Percentiles rank a stretch among this genome's conserved stretches.
phyloP scores from a whole-genome alignment of 805 yeast genomes.

The Isabelozyma pseudorhagii region DNA sequence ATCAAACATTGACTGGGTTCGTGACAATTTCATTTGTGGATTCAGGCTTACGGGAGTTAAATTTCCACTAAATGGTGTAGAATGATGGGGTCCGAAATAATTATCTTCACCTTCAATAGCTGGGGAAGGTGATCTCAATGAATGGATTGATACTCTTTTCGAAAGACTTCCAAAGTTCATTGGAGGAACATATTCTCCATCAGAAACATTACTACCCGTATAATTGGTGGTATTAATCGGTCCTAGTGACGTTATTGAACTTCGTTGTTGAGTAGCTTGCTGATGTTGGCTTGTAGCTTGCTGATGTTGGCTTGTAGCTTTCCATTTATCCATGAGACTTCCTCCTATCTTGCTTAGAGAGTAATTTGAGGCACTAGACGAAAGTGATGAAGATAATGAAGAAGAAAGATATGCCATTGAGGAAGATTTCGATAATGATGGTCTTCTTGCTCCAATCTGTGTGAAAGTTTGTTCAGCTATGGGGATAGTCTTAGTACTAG shows the following conservation, averaged over 20 bases:
- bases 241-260: background rate
- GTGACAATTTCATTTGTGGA: conserved; percentile 19
- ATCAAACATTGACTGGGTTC: conserved; percentile 37
- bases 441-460: conserved; percentile 7
- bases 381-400: conserved; percentile 34
- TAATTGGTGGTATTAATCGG: background rate
- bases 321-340: conserved; percentile 46
- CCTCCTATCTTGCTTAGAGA: conserved; percentile 40
- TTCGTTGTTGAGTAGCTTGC: background rate
- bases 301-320: conserved; percentile 19
- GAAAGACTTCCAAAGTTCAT: conserved; percentile 12
- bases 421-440: conserved; percentile 37
- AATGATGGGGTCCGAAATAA: background rate
- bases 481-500: conserved; percentile 16
- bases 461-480: conserved; percentile 13
- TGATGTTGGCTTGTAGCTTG: background rate
- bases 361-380: conserved; percentile 37
- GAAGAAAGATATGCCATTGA: conserved; percentile 41
- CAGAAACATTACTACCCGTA: background rate
- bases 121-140: conserved; percentile 35
- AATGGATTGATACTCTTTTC: conserved; percentile 23
- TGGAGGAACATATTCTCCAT: conserved; percentile 9
- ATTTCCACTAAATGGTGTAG: background rate
- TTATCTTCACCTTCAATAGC: conserved; percentile 30
- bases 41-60: background rate